A percentile compares a stretch with the other conserved stretches of the same genome.
Evolutionary conservation across 371 early-diverging fungal species (phyloP).

Genomic region (Globomyces sp.): DNA sequence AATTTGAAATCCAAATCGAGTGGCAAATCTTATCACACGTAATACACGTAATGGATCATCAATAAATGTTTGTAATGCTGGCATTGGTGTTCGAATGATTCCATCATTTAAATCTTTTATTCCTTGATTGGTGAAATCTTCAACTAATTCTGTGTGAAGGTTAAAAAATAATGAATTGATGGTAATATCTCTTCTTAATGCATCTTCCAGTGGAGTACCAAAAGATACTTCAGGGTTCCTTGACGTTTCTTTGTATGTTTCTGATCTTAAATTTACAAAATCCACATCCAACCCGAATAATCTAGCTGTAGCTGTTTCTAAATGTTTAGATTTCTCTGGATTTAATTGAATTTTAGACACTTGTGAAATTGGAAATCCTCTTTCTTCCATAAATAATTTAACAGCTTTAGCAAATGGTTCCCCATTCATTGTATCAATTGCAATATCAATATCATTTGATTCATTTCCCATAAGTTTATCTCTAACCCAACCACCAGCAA

Average conservation of each 20-base stretch:
- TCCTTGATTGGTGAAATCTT: constrained; percentile 90
- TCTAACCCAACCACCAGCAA: constrained; percentile 99
- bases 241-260: constrained; percentile 81
- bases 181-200: constrained; percentile 95
- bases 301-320: constrained; percentile 95
- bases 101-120: constrained; percentile 69
- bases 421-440: constrained; percentile 94
- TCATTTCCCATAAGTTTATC: constrained; percentile 94
- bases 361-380: constrained; percentile 42
- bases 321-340: constrained; percentile 97
- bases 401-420: constrained; percentile 86
- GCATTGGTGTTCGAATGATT: constrained; percentile 87
- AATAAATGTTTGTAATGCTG: constrained; percentile 87
- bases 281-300: constrained; percentile 84
- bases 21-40: constrained; percentile 95
- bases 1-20: constrained; percentile 82
- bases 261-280: constrained; percentile 95
- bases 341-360: constrained; percentile 89
- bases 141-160: constrained; percentile 80
- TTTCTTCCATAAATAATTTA: constrained; percentile 59
- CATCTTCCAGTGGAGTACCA: constrained; percentile 97
- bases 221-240: constrained; percentile 80
- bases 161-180: constrained; percentile 99
- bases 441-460: constrained; percentile 95
- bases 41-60: constrained; percentile 99